Evolutionary conservation across 371 early-diverging fungal genomes (phyloP).

Genomic region (Lichtheimia hyalospora): DNA sequence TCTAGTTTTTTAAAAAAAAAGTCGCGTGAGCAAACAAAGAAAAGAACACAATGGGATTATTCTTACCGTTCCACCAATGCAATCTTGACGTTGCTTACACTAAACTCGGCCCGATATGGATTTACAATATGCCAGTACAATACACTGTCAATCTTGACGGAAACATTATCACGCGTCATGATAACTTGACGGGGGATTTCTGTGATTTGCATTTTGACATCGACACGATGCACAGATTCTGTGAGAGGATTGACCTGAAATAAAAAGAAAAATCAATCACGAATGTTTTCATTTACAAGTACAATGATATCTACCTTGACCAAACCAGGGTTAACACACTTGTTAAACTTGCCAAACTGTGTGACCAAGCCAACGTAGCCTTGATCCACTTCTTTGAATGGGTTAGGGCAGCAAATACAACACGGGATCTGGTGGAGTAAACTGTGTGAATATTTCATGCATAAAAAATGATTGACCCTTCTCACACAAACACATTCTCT

Average conservation of each 20-base stretch:
- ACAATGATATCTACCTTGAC: constrained; percentile 47
- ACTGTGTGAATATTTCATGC: not conserved
- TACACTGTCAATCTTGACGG: constrained; percentile 79
- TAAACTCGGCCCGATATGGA: constrained; percentile 78
- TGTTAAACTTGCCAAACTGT: constrained; percentile 84
- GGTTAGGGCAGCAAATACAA: constrained; percentile 71
- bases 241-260: constrained; percentile 65
- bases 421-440: constrained; percentile 26
- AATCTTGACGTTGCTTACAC: constrained; percentile 69
- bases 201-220: constrained; percentile 78
- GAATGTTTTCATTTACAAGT: not conserved
- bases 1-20: constrained; percentile 13
- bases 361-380: constrained; percentile 77
- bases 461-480: too few species aligned
- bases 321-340: constrained; percentile 89
- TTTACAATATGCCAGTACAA: constrained; percentile 85
- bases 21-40: not conserved
- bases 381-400: constrained; percentile 70
- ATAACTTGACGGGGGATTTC: constrained; percentile 77
- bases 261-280: not conserved
- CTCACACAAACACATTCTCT: too few species aligned
- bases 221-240: constrained; percentile 65
- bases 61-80: constrained; percentile 76
- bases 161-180: constrained; percentile 90
- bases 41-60: not conserved